Percentiles rank a stretch among this genome's conserved stretches.
phyloP scores from a whole-genome alignment of 352 stramenopile species.

The Phytophthora sansomeana region DNA sequence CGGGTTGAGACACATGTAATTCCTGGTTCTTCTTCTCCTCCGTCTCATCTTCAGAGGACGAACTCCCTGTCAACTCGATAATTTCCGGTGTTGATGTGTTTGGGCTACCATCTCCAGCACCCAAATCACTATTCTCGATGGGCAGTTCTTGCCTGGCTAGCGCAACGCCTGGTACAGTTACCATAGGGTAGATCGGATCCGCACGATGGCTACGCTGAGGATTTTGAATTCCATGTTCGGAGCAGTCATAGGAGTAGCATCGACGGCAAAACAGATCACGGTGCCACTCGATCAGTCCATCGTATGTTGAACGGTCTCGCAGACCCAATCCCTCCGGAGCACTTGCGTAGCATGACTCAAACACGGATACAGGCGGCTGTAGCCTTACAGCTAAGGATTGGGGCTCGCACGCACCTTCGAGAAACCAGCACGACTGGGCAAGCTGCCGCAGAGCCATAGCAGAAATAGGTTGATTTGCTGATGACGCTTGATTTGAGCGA shows the following conservation, averaged over 20 bases:
- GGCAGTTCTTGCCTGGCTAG: slow-evolving; percentile 28
- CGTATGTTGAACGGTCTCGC: slow-evolving; percentile 52
- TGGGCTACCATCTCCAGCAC: slow-evolving; percentile 14
- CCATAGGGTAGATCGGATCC: slow-evolving; percentile 69
- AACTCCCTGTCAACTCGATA: slow-evolving; percentile 30
- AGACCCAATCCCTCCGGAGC: slow-evolving; percentile 44
- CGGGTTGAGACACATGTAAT: slow-evolving; percentile 22
- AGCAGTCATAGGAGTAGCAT: slow-evolving; percentile 93
- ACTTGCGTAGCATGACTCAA: slow-evolving; percentile 62
- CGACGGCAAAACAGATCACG: slow-evolving; percentile 89
- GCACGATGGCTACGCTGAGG: slow-evolving; percentile 51
- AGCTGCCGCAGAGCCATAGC: slow-evolving; percentile 25
- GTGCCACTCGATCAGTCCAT: slow-evolving; percentile 78
- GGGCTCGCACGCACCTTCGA: slow-evolving; percentile 26
- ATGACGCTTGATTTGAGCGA: not conserved
- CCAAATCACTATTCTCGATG: slow-evolving; percentile 14
- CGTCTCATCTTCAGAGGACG: slow-evolving; percentile 39
- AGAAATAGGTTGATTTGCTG: not conserved
- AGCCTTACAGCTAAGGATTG: slow-evolving; percentile 39
- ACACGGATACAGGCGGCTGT: slow-evolving; percentile 55
- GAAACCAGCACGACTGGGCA: slow-evolving; percentile 41
- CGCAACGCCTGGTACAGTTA: slow-evolving; percentile 41
- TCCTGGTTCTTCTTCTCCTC: slow-evolving; percentile 18
- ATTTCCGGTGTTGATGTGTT: slow-evolving; percentile 20
- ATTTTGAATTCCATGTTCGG: slow-evolving; percentile 86